phyloP scores from a whole-genome alignment of 1,139 yeast species.

The Pichia sp. region DNA sequence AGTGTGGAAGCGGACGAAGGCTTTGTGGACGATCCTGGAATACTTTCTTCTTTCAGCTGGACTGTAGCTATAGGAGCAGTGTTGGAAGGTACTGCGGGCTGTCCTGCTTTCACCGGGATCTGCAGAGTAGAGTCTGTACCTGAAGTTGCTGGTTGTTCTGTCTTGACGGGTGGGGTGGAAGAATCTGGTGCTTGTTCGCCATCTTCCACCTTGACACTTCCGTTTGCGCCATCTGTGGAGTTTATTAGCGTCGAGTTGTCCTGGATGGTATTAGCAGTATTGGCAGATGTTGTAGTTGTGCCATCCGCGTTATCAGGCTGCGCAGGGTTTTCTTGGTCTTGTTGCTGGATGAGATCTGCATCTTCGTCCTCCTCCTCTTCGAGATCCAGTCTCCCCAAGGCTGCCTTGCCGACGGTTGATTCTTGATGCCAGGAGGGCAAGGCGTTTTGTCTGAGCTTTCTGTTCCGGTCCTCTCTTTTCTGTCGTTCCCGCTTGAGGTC shows the following conservation, averaged over 20 bases:
- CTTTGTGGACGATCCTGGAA: not conserved
- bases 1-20: not conserved
- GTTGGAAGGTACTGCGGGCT: not conserved
- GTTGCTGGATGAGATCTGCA: too few relatives aligned
- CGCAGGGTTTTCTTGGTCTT: not conserved
- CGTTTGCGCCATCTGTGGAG: not conserved
- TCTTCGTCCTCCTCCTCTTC: slow-evolving; percentile 1
- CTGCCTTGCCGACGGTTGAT: slow-evolving; percentile 72
- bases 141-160: not conserved
- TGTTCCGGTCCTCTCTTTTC: slow-evolving; percentile 63
- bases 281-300: not conserved
- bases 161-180: not conserved
- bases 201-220: slow-evolving; percentile 1
- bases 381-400: slow-evolving; percentile 49
- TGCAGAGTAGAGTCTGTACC: not conserved
- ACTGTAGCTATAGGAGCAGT: not conserved
- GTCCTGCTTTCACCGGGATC: not conserved
- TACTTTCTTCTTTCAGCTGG: not conserved
- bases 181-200: not conserved
- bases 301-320: not conserved
- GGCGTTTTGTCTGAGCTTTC: slow-evolving; percentile 84
- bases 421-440: slow-evolving; percentile 94
- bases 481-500: slow-evolving; percentile 55
- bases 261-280: not conserved
- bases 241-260: not conserved